Conservation (phyloP, 306 rosid genomes). For the Pyrus communis region DNA sequence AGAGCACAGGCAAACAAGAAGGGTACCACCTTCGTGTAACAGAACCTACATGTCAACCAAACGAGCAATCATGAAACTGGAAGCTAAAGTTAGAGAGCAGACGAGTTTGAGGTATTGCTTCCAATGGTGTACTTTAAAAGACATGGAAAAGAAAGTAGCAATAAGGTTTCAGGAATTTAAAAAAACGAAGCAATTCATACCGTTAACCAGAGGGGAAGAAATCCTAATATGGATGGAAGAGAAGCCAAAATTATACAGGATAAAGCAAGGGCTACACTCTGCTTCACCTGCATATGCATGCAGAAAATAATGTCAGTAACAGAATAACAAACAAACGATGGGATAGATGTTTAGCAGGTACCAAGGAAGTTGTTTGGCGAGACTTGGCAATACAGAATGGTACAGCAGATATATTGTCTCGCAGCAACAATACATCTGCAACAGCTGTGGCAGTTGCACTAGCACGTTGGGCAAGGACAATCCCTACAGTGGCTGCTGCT, state of each 20-base stretch:
- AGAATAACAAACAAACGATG: background rate
- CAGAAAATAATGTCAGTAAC: background rate
- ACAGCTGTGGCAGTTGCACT: conserved; percentile 97
- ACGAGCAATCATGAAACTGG: background rate
- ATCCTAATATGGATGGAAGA: conserved; percentile 91
- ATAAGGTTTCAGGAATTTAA: background rate
- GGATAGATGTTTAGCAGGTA: conserved; percentile 15
- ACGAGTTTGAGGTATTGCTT: background rate
- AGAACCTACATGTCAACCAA: conserved; percentile 64
- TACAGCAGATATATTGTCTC: conserved; percentile 76
- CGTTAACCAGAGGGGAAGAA: conserved; percentile 92
- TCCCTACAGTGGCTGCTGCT: conserved; percentile 95
- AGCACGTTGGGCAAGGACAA: conserved; percentile 92
- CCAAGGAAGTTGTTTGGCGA: conserved; percentile 91
- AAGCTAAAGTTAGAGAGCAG: background rate
- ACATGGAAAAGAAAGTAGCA: background rate
- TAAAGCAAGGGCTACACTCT: conserved; percentile 86
- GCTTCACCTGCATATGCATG: conserved; percentile 66
- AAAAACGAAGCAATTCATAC: conserved; percentile 37
- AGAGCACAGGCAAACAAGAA: conserved; percentile 90
- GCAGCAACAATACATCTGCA: conserved; percentile 82
- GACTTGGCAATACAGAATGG: conserved; percentile 96
- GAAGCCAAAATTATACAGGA: conserved; percentile 71
- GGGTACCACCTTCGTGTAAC: conserved; percentile 93
- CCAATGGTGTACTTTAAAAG: background rate